phyloP scores from a whole-genome alignment of 108 stramenopile genomes.

The Schizochytrium sp. region DNA sequence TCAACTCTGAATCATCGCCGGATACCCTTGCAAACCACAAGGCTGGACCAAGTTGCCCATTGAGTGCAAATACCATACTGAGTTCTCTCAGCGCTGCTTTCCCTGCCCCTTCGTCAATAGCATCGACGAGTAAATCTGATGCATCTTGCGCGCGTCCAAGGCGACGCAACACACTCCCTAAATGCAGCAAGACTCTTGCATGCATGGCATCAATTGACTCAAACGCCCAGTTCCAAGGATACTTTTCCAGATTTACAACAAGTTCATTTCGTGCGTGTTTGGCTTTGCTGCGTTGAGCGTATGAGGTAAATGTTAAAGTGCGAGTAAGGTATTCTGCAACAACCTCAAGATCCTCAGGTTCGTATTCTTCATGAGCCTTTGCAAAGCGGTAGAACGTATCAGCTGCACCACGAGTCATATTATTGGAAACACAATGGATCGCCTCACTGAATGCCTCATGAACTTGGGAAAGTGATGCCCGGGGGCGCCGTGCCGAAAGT shows the following conservation, averaged over 20 bases:
- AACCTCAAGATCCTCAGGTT: background rate
- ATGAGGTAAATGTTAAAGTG: background rate
- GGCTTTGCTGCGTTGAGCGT: background rate
- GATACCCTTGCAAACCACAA: slow-evolving; percentile 22
- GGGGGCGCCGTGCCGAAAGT: background rate
- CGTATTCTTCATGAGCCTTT: background rate
- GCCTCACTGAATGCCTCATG: slow-evolving; percentile 16
- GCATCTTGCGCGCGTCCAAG: slow-evolving; percentile 33
- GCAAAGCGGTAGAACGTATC: slow-evolving; percentile 10
- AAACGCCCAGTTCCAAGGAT: slow-evolving; percentile 29
- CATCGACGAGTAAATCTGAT: slow-evolving; percentile 47
- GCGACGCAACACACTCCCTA: slow-evolving; percentile 6
- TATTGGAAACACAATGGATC: background rate
- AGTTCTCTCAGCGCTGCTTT: slow-evolving; percentile 3
- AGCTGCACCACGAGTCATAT: background rate
- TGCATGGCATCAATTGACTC: background rate
- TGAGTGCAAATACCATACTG: background rate
- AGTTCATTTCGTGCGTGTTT: background rate
- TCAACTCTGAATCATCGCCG: background rate
- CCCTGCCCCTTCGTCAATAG: background rate
- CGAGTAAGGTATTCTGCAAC: background rate
- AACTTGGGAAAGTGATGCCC: background rate
- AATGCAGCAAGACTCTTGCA: background rate
- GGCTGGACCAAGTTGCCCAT: background rate
- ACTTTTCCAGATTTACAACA: background rate